Conservation (phyloP, 2,329 filamentous ascomycete species). For the Mariannaea elegans region DNA sequence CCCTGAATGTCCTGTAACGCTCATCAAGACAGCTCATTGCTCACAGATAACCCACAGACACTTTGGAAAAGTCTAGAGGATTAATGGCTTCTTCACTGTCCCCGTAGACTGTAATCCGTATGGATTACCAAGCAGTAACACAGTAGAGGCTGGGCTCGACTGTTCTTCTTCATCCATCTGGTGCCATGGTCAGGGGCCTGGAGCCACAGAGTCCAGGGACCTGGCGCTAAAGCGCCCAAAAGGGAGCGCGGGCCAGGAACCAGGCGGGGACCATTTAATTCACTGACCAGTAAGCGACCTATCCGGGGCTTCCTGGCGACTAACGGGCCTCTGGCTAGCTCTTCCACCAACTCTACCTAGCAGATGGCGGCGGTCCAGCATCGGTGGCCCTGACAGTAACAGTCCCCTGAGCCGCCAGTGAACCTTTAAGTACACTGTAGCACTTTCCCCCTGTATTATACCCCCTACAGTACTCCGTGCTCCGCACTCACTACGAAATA, state of each 20-base stretch:
- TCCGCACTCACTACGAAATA: too few species aligned
- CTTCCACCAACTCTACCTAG: slow-evolving; percentile 15
- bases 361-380: slow-evolving; percentile 22
- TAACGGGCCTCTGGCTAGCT: slow-evolving; percentile 17
- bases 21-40: neutral
- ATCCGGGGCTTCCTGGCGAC: slow-evolving; percentile 19
- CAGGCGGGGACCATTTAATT: neutral
- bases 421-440: too few species aligned
- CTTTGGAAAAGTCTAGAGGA: too few species aligned
- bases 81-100: neutral
- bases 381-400: slow-evolving; percentile 37
- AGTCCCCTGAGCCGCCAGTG: slow-evolving; percentile 4
- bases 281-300: slow-evolving; percentile 30
- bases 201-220: slow-evolving; percentile 28
- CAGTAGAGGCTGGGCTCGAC: neutral
- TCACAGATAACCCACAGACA: too few species aligned
- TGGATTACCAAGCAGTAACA: too few species aligned
- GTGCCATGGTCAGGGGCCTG: slow-evolving; percentile 32
- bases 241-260: slow-evolving; percentile 28
- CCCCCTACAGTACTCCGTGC: too few species aligned
- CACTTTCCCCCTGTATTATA: neutral
- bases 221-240: slow-evolving; percentile 30
- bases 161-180: slow-evolving; percentile 1
- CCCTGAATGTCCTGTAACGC: neutral
- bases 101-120: too few species aligned